Percentiles rank a stretch among this genome's conserved stretches.
Evolutionary conservation across 2,329 filamentous ascomycete species (phyloP).

Genomic region (Acrocalymma vagum): DNA sequence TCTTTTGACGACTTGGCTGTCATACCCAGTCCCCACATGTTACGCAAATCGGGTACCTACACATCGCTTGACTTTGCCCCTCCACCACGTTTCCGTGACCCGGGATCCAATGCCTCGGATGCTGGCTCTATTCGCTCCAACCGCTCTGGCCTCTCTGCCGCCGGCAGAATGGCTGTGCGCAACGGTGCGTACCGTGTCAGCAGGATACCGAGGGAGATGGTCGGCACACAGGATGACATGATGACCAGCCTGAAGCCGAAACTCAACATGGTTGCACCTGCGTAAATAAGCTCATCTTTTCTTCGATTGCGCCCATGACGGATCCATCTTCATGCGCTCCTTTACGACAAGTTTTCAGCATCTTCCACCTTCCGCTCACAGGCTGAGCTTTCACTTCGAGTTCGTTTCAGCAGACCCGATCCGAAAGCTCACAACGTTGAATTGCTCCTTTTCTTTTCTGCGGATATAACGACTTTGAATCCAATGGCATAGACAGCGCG

Average conservation of each 20-base stretch:
- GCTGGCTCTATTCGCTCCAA: conserved; percentile 69
- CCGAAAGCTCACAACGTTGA: conserved; percentile 35
- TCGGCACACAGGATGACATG: conserved; percentile 78
- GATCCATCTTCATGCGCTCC: conserved; percentile 16
- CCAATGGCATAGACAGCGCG: conserved; percentile 39
- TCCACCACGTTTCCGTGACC: conserved; percentile 72
- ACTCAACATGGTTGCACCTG: conserved; percentile 58
- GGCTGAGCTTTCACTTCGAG: conserved; percentile 36
- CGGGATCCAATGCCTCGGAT: conserved; percentile 50
- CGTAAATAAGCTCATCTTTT: conserved; percentile 25
- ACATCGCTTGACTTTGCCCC: conserved; percentile 83
- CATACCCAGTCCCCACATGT: conserved; percentile 84
- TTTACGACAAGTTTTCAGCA: conserved; percentile 29
- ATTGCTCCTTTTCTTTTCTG: conserved; percentile 18
- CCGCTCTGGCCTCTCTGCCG: conserved; percentile 77
- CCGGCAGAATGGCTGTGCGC: conserved; percentile 75
- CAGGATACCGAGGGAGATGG: conserved; percentile 80
- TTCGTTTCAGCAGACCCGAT: too few species aligned
- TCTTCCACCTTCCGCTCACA: conserved; percentile 35
- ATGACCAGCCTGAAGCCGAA: conserved; percentile 64
- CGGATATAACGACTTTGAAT: conserved; percentile 38
- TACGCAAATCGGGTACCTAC: conserved; percentile 81
- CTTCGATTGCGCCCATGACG: conserved; percentile 10
- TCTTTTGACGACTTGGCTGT: conserved; percentile 86
- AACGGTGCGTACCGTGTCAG: conserved; percentile 87